Percentiles rank a stretch among this genome's conserved stretches.
These are phyloP conservation scores for Sporisorium scitamineum DNA, from an alignment of 1,284 basidiomycete species.

Conservation along the genomic window DNA sequence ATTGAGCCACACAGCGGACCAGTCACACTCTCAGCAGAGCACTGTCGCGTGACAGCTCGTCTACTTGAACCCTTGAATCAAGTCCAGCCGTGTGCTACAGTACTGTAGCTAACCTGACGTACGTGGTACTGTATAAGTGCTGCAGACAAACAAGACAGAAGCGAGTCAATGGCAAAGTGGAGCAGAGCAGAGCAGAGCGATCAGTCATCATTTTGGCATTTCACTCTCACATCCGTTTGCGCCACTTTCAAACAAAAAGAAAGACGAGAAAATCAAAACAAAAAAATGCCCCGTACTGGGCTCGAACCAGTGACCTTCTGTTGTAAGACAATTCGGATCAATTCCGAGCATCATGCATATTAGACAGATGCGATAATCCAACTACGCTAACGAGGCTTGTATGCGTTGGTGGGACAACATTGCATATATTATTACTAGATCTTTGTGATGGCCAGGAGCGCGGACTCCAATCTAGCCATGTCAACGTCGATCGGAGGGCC, in stretches of 20 bases:
- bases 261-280: background rate
- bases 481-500: too few relatives aligned
- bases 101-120: conserved; percentile 1
- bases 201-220: conserved; percentile 13
- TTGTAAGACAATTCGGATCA: conserved; percentile 29
- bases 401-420: background rate
- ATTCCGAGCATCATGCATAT: conserved; percentile 47
- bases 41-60: conserved; percentile 15
- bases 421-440: background rate
- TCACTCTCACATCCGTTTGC: conserved; percentile 2
- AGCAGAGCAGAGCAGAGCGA: too few relatives aligned
- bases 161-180: conserved; percentile 2
- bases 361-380: conserved; percentile 54
- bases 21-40: background rate
- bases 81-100: background rate
- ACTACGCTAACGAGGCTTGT: conserved; percentile 50
- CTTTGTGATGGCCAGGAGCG: too few relatives aligned
- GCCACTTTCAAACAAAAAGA: conserved; percentile 1
- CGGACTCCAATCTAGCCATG: too few relatives aligned
- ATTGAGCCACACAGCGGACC: conserved; percentile 3
- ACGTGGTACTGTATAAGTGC: too few relatives aligned
- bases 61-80: background rate
- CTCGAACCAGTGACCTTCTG: conserved; percentile 58
- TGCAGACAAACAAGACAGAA: background rate
- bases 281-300: conserved; percentile 53